A percentile compares a stretch with the other conserved stretches of the same genome.
These are phyloP conservation scores for Mucor lusitanicus DNA, from an alignment of 371 early-diverging fungal genomes.

Conservation along the genomic window DNA sequence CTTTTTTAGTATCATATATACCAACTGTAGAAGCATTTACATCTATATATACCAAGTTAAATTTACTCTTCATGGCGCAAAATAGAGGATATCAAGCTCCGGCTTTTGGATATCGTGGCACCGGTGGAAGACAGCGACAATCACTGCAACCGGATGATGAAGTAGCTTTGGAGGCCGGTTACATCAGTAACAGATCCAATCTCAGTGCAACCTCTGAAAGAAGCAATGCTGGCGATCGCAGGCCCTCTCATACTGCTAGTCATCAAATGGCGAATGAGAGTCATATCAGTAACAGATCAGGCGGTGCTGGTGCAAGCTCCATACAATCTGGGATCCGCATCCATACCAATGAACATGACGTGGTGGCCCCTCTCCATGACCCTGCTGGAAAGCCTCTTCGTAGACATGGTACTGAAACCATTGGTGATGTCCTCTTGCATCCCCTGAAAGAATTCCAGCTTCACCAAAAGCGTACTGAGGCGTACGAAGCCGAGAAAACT, in stretches of 20 bases:
- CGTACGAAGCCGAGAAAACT: slow-evolving; percentile 36
- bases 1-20: background rate
- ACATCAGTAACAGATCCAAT: background rate
- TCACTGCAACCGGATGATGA: slow-evolving; percentile 1
- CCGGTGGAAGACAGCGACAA: background rate
- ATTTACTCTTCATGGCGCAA: background rate
- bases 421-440: slow-evolving; percentile 46
- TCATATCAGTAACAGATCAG: background rate
- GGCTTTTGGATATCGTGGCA: background rate
- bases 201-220: slow-evolving; percentile 1
- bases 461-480: slow-evolving; percentile 37
- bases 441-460: slow-evolving; percentile 38
- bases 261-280: background rate
- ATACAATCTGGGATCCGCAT: background rate
- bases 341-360: background rate
- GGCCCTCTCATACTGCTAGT: background rate
- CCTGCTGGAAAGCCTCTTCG: slow-evolving; percentile 36
- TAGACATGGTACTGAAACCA: slow-evolving; percentile 43
- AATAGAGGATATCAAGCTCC: slow-evolving; percentile 10
- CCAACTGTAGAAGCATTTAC: background rate
- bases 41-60: slow-evolving; percentile 4
- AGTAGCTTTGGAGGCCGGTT: background rate
- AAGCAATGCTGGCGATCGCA: background rate
- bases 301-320: background rate
- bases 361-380: slow-evolving; percentile 30